These are phyloP conservation scores for Globisporangium rhizosaccharum DNA, from an alignment of 352 stramenopile species.

Conservation along the genomic window DNA sequence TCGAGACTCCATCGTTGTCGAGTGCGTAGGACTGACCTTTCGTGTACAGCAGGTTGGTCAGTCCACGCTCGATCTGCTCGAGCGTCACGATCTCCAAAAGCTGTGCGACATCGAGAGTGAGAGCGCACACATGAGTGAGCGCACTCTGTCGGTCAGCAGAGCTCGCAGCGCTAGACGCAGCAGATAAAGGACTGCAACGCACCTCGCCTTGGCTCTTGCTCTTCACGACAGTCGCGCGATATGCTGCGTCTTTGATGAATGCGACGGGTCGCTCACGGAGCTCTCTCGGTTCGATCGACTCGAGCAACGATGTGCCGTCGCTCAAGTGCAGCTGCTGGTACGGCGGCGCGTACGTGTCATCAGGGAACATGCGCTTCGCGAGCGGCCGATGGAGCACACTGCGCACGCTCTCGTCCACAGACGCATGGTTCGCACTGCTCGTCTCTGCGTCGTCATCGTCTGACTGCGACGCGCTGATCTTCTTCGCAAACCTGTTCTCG, in stretches of 20 bases:
- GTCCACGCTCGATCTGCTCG: conserved; percentile 25
- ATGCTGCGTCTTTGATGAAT: not conserved
- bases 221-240: not conserved
- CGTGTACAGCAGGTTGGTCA: conserved; percentile 42
- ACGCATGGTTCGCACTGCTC: conserved; percentile 18
- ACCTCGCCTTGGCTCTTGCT: not conserved
- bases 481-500: conserved; percentile 36
- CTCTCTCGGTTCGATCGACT: conserved; percentile 36
- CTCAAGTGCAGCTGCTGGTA: conserved; percentile 37
- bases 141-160: too few species aligned
- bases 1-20: too few species aligned
- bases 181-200: not conserved
- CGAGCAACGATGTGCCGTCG: conserved; percentile 32
- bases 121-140: too few species aligned
- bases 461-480: conserved; percentile 14
- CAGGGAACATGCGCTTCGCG: conserved; percentile 21
- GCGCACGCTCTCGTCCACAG: conserved; percentile 19
- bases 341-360: conserved; percentile 15
- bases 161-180: not conserved
- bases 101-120: not conserved
- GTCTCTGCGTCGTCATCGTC: conserved; percentile 21
- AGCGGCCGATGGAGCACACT: conserved; percentile 22
- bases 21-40: conserved; percentile 22
- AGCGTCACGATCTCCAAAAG: not conserved
- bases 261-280: not conserved